phyloP scores from a whole-genome alignment of 306 rosid species.

The Gastrolobium villosum region DNA sequence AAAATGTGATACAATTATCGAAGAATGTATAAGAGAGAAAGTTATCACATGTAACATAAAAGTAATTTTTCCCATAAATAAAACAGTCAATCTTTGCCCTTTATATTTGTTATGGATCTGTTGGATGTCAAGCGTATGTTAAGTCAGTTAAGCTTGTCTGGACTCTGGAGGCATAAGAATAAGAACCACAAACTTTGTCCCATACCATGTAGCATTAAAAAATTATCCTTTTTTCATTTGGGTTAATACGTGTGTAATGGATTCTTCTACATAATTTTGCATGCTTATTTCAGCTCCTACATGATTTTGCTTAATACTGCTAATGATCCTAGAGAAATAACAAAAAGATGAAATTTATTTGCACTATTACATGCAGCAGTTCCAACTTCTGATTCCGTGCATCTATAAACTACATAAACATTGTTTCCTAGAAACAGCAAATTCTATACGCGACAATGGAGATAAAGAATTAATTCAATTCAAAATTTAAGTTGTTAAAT shows the following conservation, averaged over 20 bases:
- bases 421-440: background rate
- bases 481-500: too few relatives aligned
- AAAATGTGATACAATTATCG: too few relatives aligned
- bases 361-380: background rate
- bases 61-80: too few relatives aligned
- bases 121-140: slow-evolving; percentile 51
- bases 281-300: background rate
- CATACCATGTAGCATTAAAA: slow-evolving; percentile 52
- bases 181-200: slow-evolving; percentile 53
- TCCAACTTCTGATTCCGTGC: background rate
- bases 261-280: background rate
- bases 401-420: background rate
- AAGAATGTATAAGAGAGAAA: too few relatives aligned
- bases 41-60: too few relatives aligned
- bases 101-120: slow-evolving; percentile 28
- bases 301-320: background rate
- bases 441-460: background rate
- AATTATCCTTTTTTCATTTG: background rate
- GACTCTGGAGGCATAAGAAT: slow-evolving; percentile 52
- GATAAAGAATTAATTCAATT: too few relatives aligned
- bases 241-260: background rate
- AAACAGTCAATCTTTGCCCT: slow-evolving; percentile 42
- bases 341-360: background rate
- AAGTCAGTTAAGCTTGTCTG: slow-evolving; percentile 62
- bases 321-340: too few relatives aligned